Percentiles rank a stretch among this genome's conserved stretches.
phyloP scores from a whole-genome alignment of 2,329 filamentous ascomycete genomes.

The Verticillium nonalfalfae region DNA sequence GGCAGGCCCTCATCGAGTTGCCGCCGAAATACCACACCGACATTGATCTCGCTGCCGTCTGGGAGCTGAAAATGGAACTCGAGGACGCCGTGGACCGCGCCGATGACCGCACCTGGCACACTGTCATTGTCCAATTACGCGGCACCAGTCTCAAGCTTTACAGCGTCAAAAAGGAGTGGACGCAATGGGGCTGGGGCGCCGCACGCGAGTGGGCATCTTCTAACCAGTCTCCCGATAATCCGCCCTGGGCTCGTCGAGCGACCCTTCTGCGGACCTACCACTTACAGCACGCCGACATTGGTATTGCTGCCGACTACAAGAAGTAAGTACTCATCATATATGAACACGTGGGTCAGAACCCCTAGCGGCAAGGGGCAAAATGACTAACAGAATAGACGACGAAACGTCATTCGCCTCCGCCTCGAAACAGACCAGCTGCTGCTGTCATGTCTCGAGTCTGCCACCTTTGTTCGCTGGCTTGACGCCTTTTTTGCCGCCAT shows the following conservation, averaged over 20 bases:
- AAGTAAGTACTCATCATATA: slow-evolving; percentile 42
- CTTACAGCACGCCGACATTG: slow-evolving; percentile 68
- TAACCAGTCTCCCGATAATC: slow-evolving; percentile 35
- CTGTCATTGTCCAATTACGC: slow-evolving; percentile 56
- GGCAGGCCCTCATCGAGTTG: slow-evolving; percentile 26
- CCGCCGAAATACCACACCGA: slow-evolving; percentile 52
- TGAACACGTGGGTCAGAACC: background rate
- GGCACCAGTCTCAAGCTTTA: slow-evolving; percentile 65
- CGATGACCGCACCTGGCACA: slow-evolving; percentile 56
- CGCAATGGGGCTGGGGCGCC: slow-evolving; percentile 44
- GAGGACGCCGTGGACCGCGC: slow-evolving; percentile 57
- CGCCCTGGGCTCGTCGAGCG: slow-evolving; percentile 44
- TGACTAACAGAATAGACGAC: slow-evolving; percentile 31
- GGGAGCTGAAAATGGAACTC: slow-evolving; percentile 60
- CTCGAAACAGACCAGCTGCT: slow-evolving; percentile 70
- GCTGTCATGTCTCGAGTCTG: slow-evolving; percentile 57
- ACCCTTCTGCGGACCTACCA: slow-evolving; percentile 62
- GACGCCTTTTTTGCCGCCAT: slow-evolving; percentile 67
- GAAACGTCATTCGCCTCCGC: slow-evolving; percentile 65
- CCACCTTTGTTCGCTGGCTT: slow-evolving; percentile 62
- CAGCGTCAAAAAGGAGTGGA: slow-evolving; percentile 53
- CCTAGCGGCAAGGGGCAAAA: too few relatives aligned
- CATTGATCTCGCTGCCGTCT: slow-evolving; percentile 49
- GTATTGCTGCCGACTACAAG: slow-evolving; percentile 65
- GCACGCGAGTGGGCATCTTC: slow-evolving; percentile 38